A percentile compares a stretch with the other conserved stretches of the same genome.
phyloP scores from a whole-genome alignment of 495 filamentous ascomycete genomes.

The Penicillium cinerascens region DNA sequence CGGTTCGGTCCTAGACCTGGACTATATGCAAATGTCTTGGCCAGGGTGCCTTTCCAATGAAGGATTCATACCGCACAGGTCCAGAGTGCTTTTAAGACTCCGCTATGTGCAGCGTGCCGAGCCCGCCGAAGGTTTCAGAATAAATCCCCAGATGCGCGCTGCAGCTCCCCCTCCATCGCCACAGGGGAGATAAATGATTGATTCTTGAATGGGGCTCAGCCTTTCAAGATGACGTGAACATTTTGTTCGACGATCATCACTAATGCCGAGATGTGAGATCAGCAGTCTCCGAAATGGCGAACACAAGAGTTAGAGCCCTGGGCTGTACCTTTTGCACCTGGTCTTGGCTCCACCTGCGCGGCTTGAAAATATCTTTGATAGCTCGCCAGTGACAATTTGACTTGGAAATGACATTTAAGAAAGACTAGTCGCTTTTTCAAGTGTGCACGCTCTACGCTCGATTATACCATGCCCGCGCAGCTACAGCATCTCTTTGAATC shows the following conservation, averaged over 20 bases:
- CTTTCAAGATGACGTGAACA: neutral
- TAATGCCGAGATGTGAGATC: neutral
- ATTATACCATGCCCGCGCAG: neutral
- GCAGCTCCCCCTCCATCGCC: slow-evolving; percentile 1
- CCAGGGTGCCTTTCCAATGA: no score
- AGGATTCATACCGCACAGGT: neutral
- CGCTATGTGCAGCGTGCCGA: slow-evolving; percentile 13
- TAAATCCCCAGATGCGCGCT: slow-evolving; percentile 16
- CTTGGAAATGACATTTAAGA: neutral
- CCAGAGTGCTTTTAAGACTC: neutral
- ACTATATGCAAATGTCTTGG: neutral
- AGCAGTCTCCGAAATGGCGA: neutral
- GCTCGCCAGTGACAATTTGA: neutral
- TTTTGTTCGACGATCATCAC: neutral
- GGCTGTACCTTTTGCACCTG: neutral
- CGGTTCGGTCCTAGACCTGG: neutral
- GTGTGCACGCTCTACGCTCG: neutral
- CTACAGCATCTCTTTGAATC: neutral
- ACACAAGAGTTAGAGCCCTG: neutral
- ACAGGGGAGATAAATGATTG: neutral
- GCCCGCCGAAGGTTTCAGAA: slow-evolving; percentile 23
- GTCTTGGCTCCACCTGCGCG: neutral
- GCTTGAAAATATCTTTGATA: neutral
- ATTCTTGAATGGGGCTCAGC: neutral
- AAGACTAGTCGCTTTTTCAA: neutral